Evolutionary conservation across 176 grass and related monocot species (phyloP).

Genomic region (Oryza coarctata): DNA sequence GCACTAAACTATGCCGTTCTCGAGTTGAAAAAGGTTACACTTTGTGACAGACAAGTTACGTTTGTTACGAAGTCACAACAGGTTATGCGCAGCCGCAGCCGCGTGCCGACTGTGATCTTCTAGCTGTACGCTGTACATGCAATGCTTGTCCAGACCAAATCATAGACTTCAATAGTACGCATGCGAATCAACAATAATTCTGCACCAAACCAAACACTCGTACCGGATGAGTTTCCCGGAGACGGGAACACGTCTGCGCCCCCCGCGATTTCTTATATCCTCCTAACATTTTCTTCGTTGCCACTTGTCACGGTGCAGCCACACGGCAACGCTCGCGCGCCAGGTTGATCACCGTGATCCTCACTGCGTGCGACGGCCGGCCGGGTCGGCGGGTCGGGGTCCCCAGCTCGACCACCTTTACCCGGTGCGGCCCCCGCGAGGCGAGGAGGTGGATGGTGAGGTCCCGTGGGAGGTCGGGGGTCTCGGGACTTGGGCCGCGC

Average conservation of each 20-base stretch:
- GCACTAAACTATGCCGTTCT: not conserved
- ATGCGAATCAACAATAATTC: not conserved
- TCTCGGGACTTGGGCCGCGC: not conserved
- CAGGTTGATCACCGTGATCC: constrained; percentile 10
- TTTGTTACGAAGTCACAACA: not conserved
- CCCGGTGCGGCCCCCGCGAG: not conserved
- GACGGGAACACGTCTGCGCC: not conserved
- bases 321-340: not conserved
- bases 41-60: not conserved
- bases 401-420: not conserved
- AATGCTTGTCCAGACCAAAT: not conserved
- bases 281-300: not conserved
- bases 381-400: not conserved
- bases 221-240: constrained; percentile 2
- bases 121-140: not conserved
- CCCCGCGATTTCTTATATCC: no score
- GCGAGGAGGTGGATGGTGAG: not conserved
- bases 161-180: not conserved
- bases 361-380: not conserved
- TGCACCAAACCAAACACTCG: not conserved
- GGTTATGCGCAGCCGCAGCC: not conserved
- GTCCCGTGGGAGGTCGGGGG: not conserved
- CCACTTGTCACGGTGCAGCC: not conserved
- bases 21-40: not conserved
- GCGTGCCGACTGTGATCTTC: not conserved